Evolutionary conservation across 768 basidiomycete species (phyloP).

Genomic region (Xerocomus spinulosus): DNA sequence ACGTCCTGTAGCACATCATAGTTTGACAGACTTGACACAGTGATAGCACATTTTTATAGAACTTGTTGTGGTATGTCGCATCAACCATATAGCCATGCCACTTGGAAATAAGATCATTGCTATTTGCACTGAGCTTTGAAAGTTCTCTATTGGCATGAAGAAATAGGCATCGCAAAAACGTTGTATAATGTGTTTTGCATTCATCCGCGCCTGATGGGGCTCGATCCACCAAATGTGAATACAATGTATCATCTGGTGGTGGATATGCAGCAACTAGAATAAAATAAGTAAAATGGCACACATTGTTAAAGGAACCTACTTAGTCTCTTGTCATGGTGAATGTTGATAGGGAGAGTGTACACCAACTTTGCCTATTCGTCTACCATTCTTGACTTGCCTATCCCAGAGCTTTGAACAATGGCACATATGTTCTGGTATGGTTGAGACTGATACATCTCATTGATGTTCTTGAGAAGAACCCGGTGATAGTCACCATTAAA

Average conservation of each 20-base stretch:
- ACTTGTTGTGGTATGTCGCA: background rate
- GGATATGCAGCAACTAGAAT: background rate
- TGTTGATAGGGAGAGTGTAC: constrained; percentile 4
- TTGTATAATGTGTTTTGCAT: background rate
- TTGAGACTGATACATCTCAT: background rate
- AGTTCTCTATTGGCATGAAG: background rate
- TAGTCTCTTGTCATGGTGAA: background rate
- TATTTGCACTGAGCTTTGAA: background rate
- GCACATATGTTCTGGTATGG: background rate
- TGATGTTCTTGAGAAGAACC: background rate
- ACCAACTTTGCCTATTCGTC: constrained; percentile 6
- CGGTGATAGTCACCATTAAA: background rate
- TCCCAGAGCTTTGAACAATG: constrained; percentile 2
- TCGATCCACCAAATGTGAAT: background rate
- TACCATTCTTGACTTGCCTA: constrained; percentile 8
- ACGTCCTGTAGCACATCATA: background rate
- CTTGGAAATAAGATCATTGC: background rate
- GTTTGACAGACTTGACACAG: background rate
- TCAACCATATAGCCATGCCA: background rate
- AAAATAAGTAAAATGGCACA: background rate
- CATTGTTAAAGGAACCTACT: background rate
- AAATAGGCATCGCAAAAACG: background rate
- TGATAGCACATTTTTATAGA: background rate
- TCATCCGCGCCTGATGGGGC: background rate
- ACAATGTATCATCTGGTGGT: background rate